Evolutionary conservation across 2,329 filamentous ascomycete species (phyloP).

Genomic region (Aspergillus udagawae): DNA sequence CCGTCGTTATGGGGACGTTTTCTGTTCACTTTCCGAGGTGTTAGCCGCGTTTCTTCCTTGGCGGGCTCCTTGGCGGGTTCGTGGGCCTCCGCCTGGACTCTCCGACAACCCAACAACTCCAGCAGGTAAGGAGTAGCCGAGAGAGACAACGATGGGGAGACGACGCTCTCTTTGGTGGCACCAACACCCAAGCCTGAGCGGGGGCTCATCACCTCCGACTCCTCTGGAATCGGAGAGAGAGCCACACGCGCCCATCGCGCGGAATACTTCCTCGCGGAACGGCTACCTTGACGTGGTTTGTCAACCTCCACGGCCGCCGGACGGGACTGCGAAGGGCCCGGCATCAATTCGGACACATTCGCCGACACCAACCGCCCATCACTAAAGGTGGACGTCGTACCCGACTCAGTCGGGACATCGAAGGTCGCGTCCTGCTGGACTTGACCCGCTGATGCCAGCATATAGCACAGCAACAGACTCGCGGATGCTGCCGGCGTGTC

Average conservation of each 20-base stretch:
- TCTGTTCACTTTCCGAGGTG: conserved; percentile 13
- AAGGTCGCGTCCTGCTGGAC: neutral
- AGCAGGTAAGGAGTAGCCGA: neutral
- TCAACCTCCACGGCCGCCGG: conserved; percentile 5
- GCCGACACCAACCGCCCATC: conserved; percentile 11
- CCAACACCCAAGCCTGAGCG: conserved; percentile 9
- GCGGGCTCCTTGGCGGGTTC: neutral
- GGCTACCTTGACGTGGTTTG: neutral
- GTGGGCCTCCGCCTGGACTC: conserved; percentile 3
- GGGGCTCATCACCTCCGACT: conserved; percentile 6
- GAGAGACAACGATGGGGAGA: neutral
- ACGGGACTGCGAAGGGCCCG: conserved; percentile 5
- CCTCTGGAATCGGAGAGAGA: conserved; percentile 16
- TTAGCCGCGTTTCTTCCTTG: conserved; percentile 11
- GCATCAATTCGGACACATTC: conserved; percentile 7
- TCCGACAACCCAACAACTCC: neutral
- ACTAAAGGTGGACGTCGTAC: conserved; percentile 7
- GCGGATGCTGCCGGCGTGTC: neutral
- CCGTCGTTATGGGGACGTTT: conserved; percentile 16
- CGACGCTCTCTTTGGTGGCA: neutral
- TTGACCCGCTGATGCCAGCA: neutral
- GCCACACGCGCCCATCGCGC: conserved; percentile 1
- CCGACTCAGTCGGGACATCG: neutral
- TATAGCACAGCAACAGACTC: neutral
- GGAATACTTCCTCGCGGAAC: neutral